These are phyloP conservation scores for Backusella mclennaniae DNA, from an alignment of 192 early-diverging fungal species.

Conservation along the genomic window DNA sequence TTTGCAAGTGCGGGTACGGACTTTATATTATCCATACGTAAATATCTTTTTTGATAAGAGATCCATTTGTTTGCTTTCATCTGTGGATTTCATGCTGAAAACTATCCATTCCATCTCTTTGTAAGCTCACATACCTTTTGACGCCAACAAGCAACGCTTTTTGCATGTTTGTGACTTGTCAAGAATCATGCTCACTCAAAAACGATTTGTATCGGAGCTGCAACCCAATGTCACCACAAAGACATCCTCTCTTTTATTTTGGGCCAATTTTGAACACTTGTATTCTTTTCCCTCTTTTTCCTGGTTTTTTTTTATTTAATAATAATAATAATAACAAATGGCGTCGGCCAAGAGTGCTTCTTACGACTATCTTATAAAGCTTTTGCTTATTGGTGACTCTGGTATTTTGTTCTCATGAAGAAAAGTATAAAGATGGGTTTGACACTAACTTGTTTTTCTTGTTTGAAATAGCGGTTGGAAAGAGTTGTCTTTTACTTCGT, in stretches of 20 bases:
- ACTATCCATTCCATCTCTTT: background rate
- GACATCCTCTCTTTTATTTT: background rate
- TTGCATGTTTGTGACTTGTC: too few species aligned
- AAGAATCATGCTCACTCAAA: too few species aligned
- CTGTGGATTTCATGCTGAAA: too few species aligned
- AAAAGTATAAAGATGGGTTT: background rate
- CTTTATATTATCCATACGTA: background rate
- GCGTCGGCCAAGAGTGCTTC: slow-evolving; percentile 77
- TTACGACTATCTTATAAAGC: slow-evolving; percentile 99
- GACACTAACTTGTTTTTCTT: background rate
- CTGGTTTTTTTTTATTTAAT: background rate
- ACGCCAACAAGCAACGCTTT: too few species aligned
- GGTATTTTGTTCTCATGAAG: slow-evolving; percentile 51
- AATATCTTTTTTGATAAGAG: too few species aligned
- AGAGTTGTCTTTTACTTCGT: slow-evolving; percentile 93
- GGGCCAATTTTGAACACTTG: background rate
- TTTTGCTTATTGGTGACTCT: slow-evolving; percentile 96
- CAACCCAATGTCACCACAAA: too few species aligned
- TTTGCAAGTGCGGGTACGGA: background rate
- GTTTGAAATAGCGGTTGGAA: slow-evolving; percentile 78
- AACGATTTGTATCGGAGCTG: too few species aligned
- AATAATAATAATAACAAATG: slow-evolving; percentile 7
- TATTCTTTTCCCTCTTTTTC: background rate
- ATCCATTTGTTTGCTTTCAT: too few species aligned
- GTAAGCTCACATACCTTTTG: too few species aligned